Percentiles rank a stretch among this genome's conserved stretches.
These are phyloP conservation scores for Discostella stelligera DNA, from an alignment of 352 stramenopile species.

Conservation along the genomic window DNA sequence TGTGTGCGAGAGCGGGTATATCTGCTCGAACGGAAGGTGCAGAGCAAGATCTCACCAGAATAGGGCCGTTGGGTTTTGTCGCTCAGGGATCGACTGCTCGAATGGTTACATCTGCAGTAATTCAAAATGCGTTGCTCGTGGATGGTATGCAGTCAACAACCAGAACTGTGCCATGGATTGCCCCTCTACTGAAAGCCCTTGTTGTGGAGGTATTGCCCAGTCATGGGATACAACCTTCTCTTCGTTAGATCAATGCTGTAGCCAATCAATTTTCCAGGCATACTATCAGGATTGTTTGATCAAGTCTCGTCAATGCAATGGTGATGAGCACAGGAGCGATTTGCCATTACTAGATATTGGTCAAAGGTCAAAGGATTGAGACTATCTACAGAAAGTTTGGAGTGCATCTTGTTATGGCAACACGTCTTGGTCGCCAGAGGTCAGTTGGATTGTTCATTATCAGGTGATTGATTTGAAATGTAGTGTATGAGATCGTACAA, in stretches of 20 bases:
- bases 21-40: constrained; percentile 1
- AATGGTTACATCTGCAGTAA: no score
- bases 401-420: no score
- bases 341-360: neutral
- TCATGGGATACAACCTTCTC: neutral
- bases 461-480: no score
- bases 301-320: neutral
- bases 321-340: neutral
- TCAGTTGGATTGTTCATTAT: no score
- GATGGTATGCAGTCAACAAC: neutral
- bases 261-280: neutral
- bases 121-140: neutral
- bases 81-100: no score
- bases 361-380: neutral
- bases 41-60: neutral
- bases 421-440: no score
- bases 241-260: neutral
- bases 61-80: neutral
- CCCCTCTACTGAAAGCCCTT: neutral
- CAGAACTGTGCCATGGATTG: constrained; percentile 1
- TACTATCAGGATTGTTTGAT: constrained; percentile 1
- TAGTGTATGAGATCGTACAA: no score
- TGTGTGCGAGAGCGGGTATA: neutral
- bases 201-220: constrained; percentile 1
- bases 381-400: neutral